Base-by-base conservation (phyloP, 2,329 filamentous ascomycete genomes). In the Verticillium nonalfalfae region DNA sequence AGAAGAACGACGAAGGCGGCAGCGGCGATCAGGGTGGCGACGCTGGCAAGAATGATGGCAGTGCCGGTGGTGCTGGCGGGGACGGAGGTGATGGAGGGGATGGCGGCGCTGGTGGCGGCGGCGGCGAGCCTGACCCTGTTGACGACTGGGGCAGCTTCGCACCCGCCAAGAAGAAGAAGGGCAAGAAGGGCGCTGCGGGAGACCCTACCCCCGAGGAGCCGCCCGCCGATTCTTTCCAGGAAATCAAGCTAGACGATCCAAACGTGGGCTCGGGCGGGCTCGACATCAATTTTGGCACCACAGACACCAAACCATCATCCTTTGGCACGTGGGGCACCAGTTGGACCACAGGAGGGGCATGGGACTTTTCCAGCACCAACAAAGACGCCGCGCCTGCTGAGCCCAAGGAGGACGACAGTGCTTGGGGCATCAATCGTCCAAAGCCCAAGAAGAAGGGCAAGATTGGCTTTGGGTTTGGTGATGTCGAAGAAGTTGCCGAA, bases 181-280 rank as follows among this genome's bases (percentile, higher is more conserved):
- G 73, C 65, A 84, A 82, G 73, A 82, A 85, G 62, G 66, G 56
- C 3, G 66, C 67, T 26, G 71, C 69, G 35, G 70, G 69, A 6
- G 74, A 75, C 21, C 70, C 73, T 10, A 66, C 68, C 31, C 69
- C 77, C 13, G 66, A 74, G 15, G 60, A 69, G 50, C 68, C 69
- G 50, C 63, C 64, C 21, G 60, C 66, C 40, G 79, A 79, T 58
- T 66, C 72, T 6, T 90, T 91, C 66, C 81, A 90, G 55, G 87
- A 91, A 34, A 85, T 92, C 66, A 89, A 85, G 68, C 73, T 91
- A 33, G 82, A 87, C 65, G 86, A 88, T 61, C 70, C 75, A 33
- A 79, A 76, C 21, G 57, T 52, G 26, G 59, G 58, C 57, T 57
- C 59, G n/a, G 83, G 85, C 1, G 83, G 84, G 60, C 70, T 86